Percentiles rank a stretch among this genome's conserved stretches.
Evolutionary conservation across 768 basidiomycete genomes (phyloP).

Genomic region (Lactarius sp.): DNA sequence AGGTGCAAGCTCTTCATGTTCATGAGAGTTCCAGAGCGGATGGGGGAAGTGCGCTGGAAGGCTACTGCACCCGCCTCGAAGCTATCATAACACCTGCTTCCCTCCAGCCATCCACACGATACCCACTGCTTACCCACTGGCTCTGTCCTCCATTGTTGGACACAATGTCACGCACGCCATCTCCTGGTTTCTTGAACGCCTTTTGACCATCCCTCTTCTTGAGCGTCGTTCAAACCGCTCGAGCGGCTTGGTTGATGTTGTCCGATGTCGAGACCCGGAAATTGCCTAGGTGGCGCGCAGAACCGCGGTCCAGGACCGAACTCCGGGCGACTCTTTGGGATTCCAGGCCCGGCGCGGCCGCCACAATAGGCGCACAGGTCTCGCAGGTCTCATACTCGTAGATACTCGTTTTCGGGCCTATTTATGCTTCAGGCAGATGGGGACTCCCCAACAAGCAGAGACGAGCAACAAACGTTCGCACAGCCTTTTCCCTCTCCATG

Average conservation of each 20-base stretch:
- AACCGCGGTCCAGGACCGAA: background rate
- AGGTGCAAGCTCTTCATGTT: background rate
- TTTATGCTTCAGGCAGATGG: background rate
- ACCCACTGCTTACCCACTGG: background rate
- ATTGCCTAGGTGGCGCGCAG: background rate
- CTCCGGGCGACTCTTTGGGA: background rate
- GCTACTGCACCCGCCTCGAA: background rate
- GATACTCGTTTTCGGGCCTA: background rate
- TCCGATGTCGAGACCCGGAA: conserved; percentile 2
- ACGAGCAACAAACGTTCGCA: background rate
- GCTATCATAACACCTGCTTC: background rate
- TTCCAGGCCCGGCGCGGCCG: background rate
- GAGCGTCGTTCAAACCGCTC: background rate
- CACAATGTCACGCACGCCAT: background rate
- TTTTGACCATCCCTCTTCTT: background rate
- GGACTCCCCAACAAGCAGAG: background rate
- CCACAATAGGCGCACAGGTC: background rate
- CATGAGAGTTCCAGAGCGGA: background rate
- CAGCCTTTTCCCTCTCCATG: background rate
- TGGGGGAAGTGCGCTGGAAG: background rate
- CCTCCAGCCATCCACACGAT: background rate
- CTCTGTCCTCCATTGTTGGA: background rate
- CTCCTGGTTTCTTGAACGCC: background rate
- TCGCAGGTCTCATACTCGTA: background rate
- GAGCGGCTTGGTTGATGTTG: background rate